A percentile compares a stretch with the other conserved stretches of the same genome.
Conservation (phyloP, 306 rosid genomes). For the Albizia julibrissin region DNA sequence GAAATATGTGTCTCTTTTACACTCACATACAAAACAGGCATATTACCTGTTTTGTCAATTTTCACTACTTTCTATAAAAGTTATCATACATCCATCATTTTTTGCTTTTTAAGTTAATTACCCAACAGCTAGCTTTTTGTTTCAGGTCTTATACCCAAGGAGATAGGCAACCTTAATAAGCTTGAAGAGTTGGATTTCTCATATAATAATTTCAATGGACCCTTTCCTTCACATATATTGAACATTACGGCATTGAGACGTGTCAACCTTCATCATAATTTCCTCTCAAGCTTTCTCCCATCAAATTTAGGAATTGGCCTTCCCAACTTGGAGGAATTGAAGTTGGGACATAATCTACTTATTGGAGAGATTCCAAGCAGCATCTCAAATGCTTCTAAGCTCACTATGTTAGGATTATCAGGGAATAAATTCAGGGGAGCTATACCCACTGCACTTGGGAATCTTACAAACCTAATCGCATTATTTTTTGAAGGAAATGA, state of each 20-base stretch:
- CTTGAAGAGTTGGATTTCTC: background rate
- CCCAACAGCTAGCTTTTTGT: background rate
- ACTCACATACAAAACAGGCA: too few relatives aligned
- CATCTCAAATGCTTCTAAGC: background rate
- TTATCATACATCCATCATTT: background rate
- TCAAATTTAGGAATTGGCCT: background rate
- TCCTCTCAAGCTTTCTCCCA: background rate
- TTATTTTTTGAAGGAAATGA: background rate
- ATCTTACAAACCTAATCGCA: background rate
- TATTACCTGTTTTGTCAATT: too few relatives aligned
- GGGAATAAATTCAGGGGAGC: background rate
- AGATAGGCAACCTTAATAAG: background rate
- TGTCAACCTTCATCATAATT: slow-evolving; percentile 1
- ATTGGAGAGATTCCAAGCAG: background rate
- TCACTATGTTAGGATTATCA: accelerated
- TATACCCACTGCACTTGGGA: background rate
- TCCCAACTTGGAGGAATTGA: background rate
- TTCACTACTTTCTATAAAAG: too few relatives aligned
- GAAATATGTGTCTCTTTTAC: too few relatives aligned
- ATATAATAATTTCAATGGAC: slow-evolving; percentile 1
- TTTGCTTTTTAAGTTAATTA: too few relatives aligned
- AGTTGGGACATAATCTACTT: accelerated
- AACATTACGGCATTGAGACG: slow-evolving; percentile 31
- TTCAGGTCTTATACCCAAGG: slow-evolving; percentile 22
- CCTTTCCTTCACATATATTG: slow-evolving; percentile 24